Evolutionary conservation across 768 basidiomycete genomes (phyloP).

Genomic region (Lepiota venenata): DNA sequence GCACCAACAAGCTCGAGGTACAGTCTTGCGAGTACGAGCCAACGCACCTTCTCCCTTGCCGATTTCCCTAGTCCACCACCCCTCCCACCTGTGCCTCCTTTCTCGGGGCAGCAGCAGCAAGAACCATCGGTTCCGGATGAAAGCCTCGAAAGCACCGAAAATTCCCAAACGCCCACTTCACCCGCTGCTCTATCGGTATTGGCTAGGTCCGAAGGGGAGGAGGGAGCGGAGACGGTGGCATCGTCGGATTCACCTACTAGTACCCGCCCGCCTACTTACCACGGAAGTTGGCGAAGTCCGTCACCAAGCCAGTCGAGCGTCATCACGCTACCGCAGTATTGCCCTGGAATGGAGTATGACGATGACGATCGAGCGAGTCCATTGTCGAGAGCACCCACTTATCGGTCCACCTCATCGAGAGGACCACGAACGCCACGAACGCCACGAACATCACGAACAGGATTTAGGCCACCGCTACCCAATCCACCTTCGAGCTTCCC

Average conservation of each 20-base stretch:
- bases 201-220: too few species aligned
- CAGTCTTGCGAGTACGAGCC: background rate
- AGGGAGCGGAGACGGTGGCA: too few species aligned
- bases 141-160: background rate
- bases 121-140: background rate
- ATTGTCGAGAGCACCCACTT: background rate
- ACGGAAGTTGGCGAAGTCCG: background rate
- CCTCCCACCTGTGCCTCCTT: background rate
- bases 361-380: background rate
- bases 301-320: background rate
- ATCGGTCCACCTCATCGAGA: background rate
- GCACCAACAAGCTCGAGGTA: background rate
- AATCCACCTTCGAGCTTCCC: background rate
- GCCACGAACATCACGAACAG: background rate
- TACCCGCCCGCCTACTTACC: background rate
- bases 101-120: too few species aligned
- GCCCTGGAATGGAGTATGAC: background rate
- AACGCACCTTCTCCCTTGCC: background rate
- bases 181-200: background rate
- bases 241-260: background rate
- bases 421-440: background rate
- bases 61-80: slow-evolving; percentile 6
- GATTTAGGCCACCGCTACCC: background rate
- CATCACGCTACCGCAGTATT: background rate
- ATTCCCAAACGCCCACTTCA: background rate